Evolutionary conservation across 2,329 filamentous ascomycete genomes (phyloP).

Genomic region (Bipolaris cookei): DNA sequence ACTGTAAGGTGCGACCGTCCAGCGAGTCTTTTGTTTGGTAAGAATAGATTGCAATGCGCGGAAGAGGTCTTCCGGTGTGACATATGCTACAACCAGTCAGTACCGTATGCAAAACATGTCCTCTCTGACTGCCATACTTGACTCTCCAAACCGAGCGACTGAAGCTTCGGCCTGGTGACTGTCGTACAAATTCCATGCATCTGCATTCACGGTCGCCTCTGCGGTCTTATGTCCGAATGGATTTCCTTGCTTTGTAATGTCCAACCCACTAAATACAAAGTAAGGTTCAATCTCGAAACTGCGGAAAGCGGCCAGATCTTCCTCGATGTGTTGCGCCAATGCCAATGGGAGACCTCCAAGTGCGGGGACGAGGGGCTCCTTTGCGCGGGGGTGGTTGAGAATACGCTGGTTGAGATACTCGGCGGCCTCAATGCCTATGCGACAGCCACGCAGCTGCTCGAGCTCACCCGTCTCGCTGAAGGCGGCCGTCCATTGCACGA

Average conservation of each 20-base stretch:
- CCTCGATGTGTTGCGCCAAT: constrained; percentile 75
- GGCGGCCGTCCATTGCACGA: constrained; percentile 64
- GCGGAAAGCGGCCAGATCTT: constrained; percentile 75
- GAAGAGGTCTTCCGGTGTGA: constrained; percentile 70
- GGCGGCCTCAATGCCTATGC: constrained; percentile 85
- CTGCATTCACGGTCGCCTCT: constrained; percentile 71
- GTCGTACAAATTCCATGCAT: constrained; percentile 88
- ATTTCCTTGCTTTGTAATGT: constrained; percentile 73
- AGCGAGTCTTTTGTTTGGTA: constrained; percentile 71
- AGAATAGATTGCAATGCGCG: constrained; percentile 78
- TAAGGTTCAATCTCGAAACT: constrained; percentile 74
- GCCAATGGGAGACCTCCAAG: constrained; percentile 86
- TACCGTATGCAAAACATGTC: not conserved
- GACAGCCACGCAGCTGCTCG: constrained; percentile 73
- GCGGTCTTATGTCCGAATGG: constrained; percentile 64
- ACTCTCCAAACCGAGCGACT: constrained; percentile 84
- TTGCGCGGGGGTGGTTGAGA: constrained; percentile 62
- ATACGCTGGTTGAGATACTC: constrained; percentile 80
- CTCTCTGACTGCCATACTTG: constrained; percentile 60
- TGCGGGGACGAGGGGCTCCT: constrained; percentile 88
- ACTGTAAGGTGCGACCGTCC: constrained; percentile 84
- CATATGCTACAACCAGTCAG: constrained; percentile 62
- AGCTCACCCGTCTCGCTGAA: constrained; percentile 66
- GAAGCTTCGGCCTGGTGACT: constrained; percentile 78
- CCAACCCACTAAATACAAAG: constrained; percentile 91